phyloP scores from a whole-genome alignment of 2,329 filamentous ascomycete species.

The Xylaria sp. region DNA sequence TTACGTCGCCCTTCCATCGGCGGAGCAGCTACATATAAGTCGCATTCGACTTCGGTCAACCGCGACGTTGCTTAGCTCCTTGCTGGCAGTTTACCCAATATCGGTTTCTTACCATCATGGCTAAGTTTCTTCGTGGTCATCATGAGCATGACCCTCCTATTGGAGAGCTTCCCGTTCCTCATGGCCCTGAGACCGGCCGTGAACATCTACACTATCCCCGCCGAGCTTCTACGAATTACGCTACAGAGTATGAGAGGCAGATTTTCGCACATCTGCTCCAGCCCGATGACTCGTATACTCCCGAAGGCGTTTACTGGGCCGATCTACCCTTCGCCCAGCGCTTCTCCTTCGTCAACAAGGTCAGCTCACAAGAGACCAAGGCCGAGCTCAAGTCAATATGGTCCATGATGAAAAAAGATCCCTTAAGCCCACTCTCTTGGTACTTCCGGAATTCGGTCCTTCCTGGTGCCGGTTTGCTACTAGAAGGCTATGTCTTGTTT shows the following conservation, averaged over 20 bases:
- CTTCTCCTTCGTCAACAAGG: slow-evolving; percentile 73
- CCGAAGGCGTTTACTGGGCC: slow-evolving; percentile 89
- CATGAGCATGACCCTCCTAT: slow-evolving; percentile 49
- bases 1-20: neutral
- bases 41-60: neutral
- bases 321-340: slow-evolving; percentile 76
- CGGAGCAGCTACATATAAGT: slow-evolving; percentile 8
- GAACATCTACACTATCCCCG: slow-evolving; percentile 55
- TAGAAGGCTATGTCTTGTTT: slow-evolving; percentile 96
- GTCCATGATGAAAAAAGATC: slow-evolving; percentile 83
- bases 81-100: neutral
- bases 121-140: slow-evolving; percentile 47
- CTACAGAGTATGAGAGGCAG: slow-evolving; percentile 57
- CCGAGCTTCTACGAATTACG: slow-evolving; percentile 44
- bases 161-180: slow-evolving; percentile 62
- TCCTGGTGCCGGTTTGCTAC: slow-evolving; percentile 86
- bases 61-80: slow-evolving; percentile 2
- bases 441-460: slow-evolving; percentile 92
- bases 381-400: slow-evolving; percentile 72
- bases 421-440: slow-evolving; percentile 80
- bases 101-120: slow-evolving; percentile 37
- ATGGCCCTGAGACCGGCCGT: slow-evolving; percentile 55
- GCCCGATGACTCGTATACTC: slow-evolving; percentile 86
- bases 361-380: slow-evolving; percentile 72
- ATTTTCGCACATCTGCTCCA: slow-evolving; percentile 81